Percentiles rank a stretch among this genome's conserved stretches.
Evolutionary conservation across 768 basidiomycete species (phyloP).

Genomic region (Mycena amicta): DNA sequence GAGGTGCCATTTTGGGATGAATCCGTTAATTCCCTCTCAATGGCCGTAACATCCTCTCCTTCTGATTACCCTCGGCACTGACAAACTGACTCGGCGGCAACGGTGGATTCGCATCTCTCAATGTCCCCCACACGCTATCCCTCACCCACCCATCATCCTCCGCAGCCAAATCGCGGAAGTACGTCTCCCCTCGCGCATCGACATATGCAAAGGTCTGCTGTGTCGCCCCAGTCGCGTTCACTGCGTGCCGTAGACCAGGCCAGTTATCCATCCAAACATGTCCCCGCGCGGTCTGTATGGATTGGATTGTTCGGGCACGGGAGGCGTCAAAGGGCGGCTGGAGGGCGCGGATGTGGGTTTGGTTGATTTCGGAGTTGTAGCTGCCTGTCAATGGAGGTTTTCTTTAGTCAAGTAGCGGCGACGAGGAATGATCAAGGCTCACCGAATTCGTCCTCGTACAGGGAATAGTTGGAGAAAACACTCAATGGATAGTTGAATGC

Average conservation of each 20-base stretch:
- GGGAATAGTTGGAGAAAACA: conserved; percentile 35
- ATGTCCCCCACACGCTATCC: conserved; percentile 34
- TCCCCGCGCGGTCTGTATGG: conserved; percentile 34
- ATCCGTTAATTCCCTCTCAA: no score
- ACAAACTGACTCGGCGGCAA: conserved; percentile 28
- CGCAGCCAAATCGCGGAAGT: conserved; percentile 34
- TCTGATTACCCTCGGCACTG: no score
- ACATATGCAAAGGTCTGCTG: conserved; percentile 35
- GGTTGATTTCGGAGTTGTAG: conserved; percentile 33
- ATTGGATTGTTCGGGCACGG: conserved; percentile 26
- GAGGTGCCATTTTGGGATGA: no score
- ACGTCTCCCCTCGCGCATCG: conserved; percentile 32
- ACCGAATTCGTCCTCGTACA: conserved; percentile 31
- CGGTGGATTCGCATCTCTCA: conserved; percentile 31
- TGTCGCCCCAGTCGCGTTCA: conserved; percentile 35
- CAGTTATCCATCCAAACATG: conserved; percentile 36
- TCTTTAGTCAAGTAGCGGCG: background rate
- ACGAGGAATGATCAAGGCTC: conserved; percentile 2
- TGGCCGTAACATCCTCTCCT: no score
- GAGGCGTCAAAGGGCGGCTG: conserved; percentile 28
- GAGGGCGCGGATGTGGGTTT: conserved; percentile 32
- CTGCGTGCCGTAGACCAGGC: conserved; percentile 35
- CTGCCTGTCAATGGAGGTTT: conserved; percentile 28
- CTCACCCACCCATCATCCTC: conserved; percentile 37
- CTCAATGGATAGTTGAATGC: conserved; percentile 54